Conservation (phyloP, 768 basidiomycete species). For the Trametes coccinea region DNA sequence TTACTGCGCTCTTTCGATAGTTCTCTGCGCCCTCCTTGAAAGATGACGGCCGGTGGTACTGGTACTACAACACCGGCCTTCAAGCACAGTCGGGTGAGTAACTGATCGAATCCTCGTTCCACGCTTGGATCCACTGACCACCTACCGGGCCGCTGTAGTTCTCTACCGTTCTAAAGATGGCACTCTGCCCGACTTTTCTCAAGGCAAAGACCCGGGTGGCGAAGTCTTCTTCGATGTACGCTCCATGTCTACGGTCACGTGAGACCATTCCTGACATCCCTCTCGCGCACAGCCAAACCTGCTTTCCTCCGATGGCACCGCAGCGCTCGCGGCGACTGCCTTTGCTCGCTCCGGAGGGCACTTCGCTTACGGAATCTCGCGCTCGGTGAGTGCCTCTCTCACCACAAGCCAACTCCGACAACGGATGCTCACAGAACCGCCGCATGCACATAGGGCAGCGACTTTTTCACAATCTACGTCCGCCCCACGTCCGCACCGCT, state of each 20-base stretch:
- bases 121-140: neutral
- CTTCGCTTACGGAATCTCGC: constrained; percentile 75
- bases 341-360: constrained; percentile 70
- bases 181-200: constrained; percentile 54
- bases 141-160: constrained; percentile 39
- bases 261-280: neutral
- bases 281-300: constrained; percentile 56
- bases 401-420: neutral
- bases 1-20: constrained; percentile 35
- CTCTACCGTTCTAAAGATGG: constrained; percentile 59
- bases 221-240: constrained; percentile 82
- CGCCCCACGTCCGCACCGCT: constrained; percentile 64
- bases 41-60: constrained; percentile 76
- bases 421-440: neutral
- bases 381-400: constrained; percentile 50
- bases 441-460: constrained; percentile 57
- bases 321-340: constrained; percentile 54
- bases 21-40: constrained; percentile 63
- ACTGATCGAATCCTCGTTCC: neutral
- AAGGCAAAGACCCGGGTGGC: constrained; percentile 45
- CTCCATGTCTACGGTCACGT: constrained; percentile 3
- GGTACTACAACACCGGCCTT: constrained; percentile 77
- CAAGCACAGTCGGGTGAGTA: constrained; percentile 57
- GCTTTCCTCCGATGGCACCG: constrained; percentile 71
- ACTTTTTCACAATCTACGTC: constrained; percentile 68